Evolutionary conservation across 1,284 basidiomycete genomes (phyloP), one percentile per base, ranked within the genome.

Genomic region (Fomitopsis pinicola): DNA sequence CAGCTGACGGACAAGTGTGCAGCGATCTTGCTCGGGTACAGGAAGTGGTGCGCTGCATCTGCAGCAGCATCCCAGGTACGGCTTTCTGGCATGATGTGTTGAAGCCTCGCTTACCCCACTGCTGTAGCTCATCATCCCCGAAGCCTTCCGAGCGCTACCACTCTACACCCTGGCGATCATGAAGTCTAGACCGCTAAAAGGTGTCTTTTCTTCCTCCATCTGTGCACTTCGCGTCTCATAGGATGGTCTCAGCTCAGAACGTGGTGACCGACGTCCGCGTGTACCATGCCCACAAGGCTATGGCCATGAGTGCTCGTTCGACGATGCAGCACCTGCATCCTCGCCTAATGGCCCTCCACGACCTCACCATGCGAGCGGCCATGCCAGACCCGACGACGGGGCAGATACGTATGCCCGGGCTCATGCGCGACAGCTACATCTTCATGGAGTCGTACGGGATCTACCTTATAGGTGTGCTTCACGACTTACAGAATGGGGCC

Each of bases 201-300:
- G 95, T 86, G 72, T 63, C 26, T n/a, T 5, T 7, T 6, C n/a
- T 6, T 42, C 36, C 10, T 9, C 33, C 30, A 3, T 26, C 12
- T n/a, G n/a, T 8, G 12, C 12, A 40, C 3, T 4, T 46, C 22
- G 8, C 17, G 5, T 30, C 12, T 26, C 28, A 35, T 22, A n/a
- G 35, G 19, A 9, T 17, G 5, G 10, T 15, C 30, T 26, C 68
- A 94, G 91, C 87, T 52, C 88, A 92, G 55, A 90, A 87, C 70
- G 95, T 99, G 52, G 89, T 93, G 5, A 91, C 95, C 15, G 97
- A 99, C 69, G 94, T 97, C 19, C 90, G 97, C 59, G 94, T 94
- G 61, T 93, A 91, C 72, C 86, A 92, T 71, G 87, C 90, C 65
- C 91, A 95, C 63, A 84, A 87, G 62, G 79, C 97, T 54, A 83